Base-by-base conservation (phyloP, 2,329 filamentous ascomycete genomes). In the Herpotrichia juniperi region DNA sequence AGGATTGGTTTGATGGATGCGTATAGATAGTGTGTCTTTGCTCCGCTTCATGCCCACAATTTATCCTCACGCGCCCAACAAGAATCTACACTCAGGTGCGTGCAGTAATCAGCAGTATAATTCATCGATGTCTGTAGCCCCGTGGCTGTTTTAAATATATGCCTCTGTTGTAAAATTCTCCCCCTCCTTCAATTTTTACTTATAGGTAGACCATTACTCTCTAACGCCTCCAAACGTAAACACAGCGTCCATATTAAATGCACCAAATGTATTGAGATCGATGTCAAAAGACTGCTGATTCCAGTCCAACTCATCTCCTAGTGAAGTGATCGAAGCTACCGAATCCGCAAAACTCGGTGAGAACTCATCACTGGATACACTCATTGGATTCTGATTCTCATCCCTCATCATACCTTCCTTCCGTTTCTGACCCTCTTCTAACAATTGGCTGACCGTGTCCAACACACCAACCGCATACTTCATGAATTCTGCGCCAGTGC, bases 401-500 rank as follows among this genome's bases (percentile, higher is more conserved):
- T 37, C 32, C 7, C 32, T 37, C 6, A 6, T n/a, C 32, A 8
- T 37, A 8, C 16, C 32, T 8, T n/a, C n/a, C 14, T n/a, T n/a
- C 32, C 16, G 32, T n/a, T 37, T 7, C 17, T 37, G 6, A 6
- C 32, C 32, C n/a, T 8, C 6, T n/a, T 37, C 32, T 37, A 37
- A 6, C 16, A 37, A 19, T 8, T 37, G 7, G 32, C 17, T 37
- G 7, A 37, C 32, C 8, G 6, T 37, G 16, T 37, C 32, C 14
- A 37, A n/a, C 17, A 37, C 32, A 8, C 32, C 7, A 8, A 69
- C 50, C 4, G 67, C 67, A 35, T 65, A 62, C 49, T 71, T 69
- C 64, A 76, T 72, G 51, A 76, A 76, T 22, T 64, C 66, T 11
- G 73, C 72, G 3, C 72, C 63, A 45, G 73, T 71, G 49, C 64